A percentile compares a stretch with the other conserved stretches of the same genome.
Conservation (phyloP, 495 filamentous ascomycete genomes). For the Hypoxylon intermedium region DNA sequence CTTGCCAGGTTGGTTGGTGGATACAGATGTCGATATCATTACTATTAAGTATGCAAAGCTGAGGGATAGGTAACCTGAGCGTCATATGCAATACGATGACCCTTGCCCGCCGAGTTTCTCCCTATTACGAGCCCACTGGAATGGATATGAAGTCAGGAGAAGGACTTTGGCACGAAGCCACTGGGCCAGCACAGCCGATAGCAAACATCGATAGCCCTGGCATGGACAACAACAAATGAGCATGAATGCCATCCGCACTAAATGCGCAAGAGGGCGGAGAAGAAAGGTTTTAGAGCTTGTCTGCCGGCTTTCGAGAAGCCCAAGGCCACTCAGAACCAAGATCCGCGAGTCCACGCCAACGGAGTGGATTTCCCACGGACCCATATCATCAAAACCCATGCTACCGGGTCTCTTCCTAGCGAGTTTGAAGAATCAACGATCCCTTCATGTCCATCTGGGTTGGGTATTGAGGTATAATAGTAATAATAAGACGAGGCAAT, state of each 20-base stretch:
- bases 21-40: conserved; percentile 8
- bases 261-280: conserved; percentile 25
- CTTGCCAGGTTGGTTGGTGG: conserved; percentile 7
- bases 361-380: conserved; percentile 32
- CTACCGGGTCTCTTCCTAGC: conserved; percentile 27
- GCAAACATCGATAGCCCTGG: conserved; percentile 35
- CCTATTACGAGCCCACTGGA: conserved; percentile 13
- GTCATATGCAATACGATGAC: conserved; percentile 18
- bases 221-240: conserved; percentile 7
- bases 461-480: neutral
- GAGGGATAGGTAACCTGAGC: conserved; percentile 5
- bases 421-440: conserved; percentile 12
- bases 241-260: neutral
- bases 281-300: neutral
- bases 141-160: conserved; percentile 24
- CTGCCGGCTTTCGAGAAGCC: conserved; percentile 6
- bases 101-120: conserved; percentile 5
- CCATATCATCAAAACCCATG: conserved; percentile 28
- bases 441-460: conserved; percentile 3
- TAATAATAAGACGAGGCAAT: conserved; percentile 19
- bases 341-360: conserved; percentile 22
- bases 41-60: conserved; percentile 9
- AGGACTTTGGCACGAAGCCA: conserved; percentile 11
- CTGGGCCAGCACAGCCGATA: conserved; percentile 5
- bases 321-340: conserved; percentile 11